Base-by-base conservation (phyloP, 305 asterid genomes). In the Fraxinus latifolia region DNA sequence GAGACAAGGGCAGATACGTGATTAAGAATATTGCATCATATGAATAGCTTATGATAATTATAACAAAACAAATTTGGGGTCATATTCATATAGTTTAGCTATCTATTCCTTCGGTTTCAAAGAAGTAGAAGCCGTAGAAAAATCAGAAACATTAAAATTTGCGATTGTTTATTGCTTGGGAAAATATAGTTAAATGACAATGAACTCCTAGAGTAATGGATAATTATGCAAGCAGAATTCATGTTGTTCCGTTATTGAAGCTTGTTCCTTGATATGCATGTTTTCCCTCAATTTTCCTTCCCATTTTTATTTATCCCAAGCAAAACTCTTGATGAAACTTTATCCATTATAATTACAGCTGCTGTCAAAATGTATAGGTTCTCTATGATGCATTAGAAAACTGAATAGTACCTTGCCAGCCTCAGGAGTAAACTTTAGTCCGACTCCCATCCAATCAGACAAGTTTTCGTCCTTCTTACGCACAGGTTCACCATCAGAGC, bases 341-440 rank as follows among this genome's bases (percentile, higher is more conserved):
- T 71, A 31, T 71, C 76, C 76, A 32, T 71, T 71, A 71, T 27
- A 71, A 71, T 71, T 33, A 71, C 47, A 6, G 7, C 76, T 6
- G 27, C 19, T 29, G 19, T 31, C 17, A 67, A 27, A 67, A 67
- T 67, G 19, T 67, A 27, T 25, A 27, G 33, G 19, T 67, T 67
- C 39, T 6, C 47, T 33, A 33, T 71, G 76, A 71, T n/a, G 47
- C 47, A 71, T 71, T 32, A 71, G 44, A 71, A 71, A 73, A 55
- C 9, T 39, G 77, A 86, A 78, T 39, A 75, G 47, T 85, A 93
- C 98, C 98, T 96, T 94, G 81, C 91, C 90, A 82, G 86, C 83
- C 85, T 94, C 99, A 25, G 91, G 91, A 84, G 92, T 89, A 90
- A 96, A 96, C 85, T 90, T 85, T 78, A 96, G 89, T 79, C 78